phyloP scores from a whole-genome alignment of 2,329 filamentous ascomycete species.

The Fusarium oxysporum region DNA sequence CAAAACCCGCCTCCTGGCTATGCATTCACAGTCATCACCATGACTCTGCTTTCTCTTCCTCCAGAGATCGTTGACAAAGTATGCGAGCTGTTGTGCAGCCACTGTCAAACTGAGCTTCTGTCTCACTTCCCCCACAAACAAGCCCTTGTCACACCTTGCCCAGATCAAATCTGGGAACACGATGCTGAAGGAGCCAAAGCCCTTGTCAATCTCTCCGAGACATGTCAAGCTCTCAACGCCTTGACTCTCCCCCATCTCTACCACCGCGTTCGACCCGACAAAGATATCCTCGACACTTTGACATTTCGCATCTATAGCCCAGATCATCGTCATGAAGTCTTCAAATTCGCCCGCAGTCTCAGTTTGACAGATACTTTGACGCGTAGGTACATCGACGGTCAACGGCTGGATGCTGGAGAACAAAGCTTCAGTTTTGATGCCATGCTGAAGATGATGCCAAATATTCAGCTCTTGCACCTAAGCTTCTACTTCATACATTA shows the following conservation, averaged over 20 bases:
- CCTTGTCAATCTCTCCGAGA: neutral
- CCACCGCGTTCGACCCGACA: neutral
- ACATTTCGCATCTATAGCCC: fast-evolving
- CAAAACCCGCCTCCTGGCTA: too few relatives aligned
- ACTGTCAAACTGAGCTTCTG: neutral
- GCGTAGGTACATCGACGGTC: too few relatives aligned
- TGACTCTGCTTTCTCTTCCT: neutral
- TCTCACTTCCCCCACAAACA: neutral
- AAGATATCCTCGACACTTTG: neutral
- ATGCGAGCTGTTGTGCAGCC: fast-evolving
- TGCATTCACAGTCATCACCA: neutral
- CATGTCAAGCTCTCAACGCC: neutral
- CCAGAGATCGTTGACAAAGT: neutral
- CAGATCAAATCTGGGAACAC: neutral
- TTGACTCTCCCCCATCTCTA: neutral
- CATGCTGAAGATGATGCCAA: neutral
- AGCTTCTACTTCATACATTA: fast-evolving
- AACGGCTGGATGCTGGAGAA: too few relatives aligned
- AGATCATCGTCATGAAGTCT: neutral
- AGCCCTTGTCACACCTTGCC: fast-evolving
- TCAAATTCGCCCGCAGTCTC: neutral
- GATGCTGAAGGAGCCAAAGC: neutral
- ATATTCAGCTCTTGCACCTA: neutral
- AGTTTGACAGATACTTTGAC: neutral
- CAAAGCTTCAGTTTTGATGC: neutral